These are phyloP conservation scores for Geum urbanum DNA, from an alignment of 306 rosid genomes.

Conservation along the genomic window DNA sequence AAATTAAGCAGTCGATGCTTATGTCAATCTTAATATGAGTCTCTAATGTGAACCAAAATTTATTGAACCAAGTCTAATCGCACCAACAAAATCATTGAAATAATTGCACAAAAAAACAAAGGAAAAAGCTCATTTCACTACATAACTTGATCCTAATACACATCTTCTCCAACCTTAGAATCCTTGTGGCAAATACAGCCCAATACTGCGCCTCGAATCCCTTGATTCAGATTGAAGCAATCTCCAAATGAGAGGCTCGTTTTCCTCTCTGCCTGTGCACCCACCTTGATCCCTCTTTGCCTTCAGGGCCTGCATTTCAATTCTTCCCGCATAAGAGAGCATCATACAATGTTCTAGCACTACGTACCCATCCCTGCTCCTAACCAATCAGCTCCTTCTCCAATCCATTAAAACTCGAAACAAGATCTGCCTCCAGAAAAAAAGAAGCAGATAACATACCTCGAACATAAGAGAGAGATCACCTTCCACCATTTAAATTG, in stretches of 20 bases:
- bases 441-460: background rate
- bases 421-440: background rate
- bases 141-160: background rate
- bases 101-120: no score
- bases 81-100: background rate
- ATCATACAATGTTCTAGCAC: background rate
- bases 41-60: background rate
- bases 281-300: background rate
- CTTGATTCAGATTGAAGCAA: background rate
- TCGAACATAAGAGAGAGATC: background rate
- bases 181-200: background rate
- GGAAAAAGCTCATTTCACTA: background rate
- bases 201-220: background rate
- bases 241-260: background rate
- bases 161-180: background rate
- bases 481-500: background rate
- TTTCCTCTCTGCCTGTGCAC: background rate
- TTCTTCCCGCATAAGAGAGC: background rate
- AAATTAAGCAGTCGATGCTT: no score
- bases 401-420: background rate
- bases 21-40: background rate
- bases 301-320: background rate
- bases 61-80: background rate
- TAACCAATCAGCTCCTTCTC: background rate
- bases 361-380: background rate